Conservation (phyloP, 2,329 filamentous ascomycete species). For the Ophiosphaerella korrae region DNA sequence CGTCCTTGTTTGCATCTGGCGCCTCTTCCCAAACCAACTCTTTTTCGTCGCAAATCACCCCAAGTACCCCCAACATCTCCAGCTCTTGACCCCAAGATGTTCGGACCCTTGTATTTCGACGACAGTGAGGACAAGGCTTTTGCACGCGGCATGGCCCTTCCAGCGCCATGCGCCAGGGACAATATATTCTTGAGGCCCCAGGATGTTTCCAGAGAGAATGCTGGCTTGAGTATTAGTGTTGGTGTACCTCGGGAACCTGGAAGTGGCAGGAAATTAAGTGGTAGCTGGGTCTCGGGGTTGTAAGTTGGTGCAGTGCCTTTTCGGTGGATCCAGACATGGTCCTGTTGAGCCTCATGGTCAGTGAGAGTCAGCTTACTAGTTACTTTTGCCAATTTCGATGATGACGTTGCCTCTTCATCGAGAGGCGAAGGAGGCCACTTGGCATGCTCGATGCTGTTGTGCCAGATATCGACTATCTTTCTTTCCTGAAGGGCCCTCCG, state of each 20-base stretch:
- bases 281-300: conserved; percentile 21
- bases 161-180: conserved; percentile 47
- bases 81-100: conserved; percentile 30
- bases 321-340: conserved; percentile 43
- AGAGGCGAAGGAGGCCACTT: conserved; percentile 35
- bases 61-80: conserved; percentile 37
- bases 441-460: conserved; percentile 44
- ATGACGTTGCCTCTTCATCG: background rate
- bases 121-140: conserved; percentile 39
- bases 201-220: conserved; percentile 31
- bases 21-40: conserved; percentile 48
- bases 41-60: conserved; percentile 47
- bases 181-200: conserved; percentile 41
- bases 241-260: conserved; percentile 47
- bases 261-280: conserved; percentile 41
- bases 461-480: conserved; percentile 46
- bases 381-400: background rate
- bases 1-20: conserved; percentile 47
- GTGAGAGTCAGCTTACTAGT: background rate
- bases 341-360: conserved; percentile 3
- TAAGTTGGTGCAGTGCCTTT: conserved; percentile 47
- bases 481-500: conserved; percentile 29
- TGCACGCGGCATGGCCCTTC: conserved; percentile 45
- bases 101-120: conserved; percentile 42
- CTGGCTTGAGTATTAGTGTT: conserved; percentile 44